A percentile compares a stretch with the other conserved stretches of the same genome.
phyloP scores from a whole-genome alignment of 2,329 filamentous ascomycete species.

The Gaeumannomyces tritici region DNA sequence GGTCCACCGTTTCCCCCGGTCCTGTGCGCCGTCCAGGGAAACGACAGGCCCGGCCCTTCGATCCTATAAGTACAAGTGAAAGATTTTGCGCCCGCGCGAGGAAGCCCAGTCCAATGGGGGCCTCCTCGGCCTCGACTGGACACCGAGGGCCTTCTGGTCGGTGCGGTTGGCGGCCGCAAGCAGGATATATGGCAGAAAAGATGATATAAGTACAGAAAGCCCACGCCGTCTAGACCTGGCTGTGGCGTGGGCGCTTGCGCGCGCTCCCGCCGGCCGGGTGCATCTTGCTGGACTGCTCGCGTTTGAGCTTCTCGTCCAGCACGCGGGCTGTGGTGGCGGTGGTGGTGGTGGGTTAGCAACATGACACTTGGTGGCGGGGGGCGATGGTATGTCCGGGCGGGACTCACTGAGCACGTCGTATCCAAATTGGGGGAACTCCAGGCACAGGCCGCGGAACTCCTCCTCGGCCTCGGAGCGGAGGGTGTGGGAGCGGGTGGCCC shows the following conservation, averaged over 20 bases:
- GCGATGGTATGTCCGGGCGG: neutral
- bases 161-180: too few relatives aligned
- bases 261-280: conserved; percentile 38
- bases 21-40: too few relatives aligned
- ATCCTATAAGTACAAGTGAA: too few relatives aligned
- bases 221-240: conserved; percentile 14
- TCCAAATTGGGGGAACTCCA: conserved; percentile 85
- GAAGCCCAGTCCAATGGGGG: too few relatives aligned
- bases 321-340: conserved; percentile 39
- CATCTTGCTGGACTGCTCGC: conserved; percentile 51
- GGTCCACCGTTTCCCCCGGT: too few relatives aligned
- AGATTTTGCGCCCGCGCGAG: too few relatives aligned
- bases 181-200: neutral
- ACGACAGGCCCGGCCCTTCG: too few relatives aligned
- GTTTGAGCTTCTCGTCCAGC: conserved; percentile 57
- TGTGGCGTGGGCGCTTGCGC: conserved; percentile 49
- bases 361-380: neutral
- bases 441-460: conserved; percentile 75
- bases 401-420: conserved; percentile 78
- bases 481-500: conserved; percentile 72
- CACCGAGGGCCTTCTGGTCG: too few relatives aligned
- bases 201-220: neutral
- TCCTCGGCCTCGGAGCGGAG: conserved; percentile 77
- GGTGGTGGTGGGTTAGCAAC: neutral
- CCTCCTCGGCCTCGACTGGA: too few relatives aligned